phyloP scores from a whole-genome alignment of 2,329 filamentous ascomycete genomes.

The Endothia cerciana region DNA sequence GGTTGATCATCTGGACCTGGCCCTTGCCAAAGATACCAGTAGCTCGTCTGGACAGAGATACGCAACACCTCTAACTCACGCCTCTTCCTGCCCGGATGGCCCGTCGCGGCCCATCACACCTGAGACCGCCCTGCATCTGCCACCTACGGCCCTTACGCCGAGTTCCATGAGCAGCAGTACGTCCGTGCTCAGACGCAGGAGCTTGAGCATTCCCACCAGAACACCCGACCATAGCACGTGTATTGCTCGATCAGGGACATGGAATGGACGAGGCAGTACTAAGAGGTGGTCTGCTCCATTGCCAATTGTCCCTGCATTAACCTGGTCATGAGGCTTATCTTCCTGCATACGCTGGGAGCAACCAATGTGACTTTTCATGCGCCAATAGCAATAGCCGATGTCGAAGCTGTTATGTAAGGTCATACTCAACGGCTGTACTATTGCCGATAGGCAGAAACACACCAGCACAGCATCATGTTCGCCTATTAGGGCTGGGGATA shows the following conservation, averaged over 20 bases:
- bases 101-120: constrained; percentile 18
- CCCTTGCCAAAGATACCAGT: constrained; percentile 13
- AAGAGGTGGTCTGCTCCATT: constrained; percentile 5
- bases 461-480: constrained; percentile 5
- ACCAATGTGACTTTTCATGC: background rate
- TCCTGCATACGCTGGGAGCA: background rate
- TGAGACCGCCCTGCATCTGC: background rate
- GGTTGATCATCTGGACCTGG: constrained; percentile 1
- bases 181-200: constrained; percentile 16
- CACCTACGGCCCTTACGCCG: background rate
- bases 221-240: background rate
- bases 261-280: constrained; percentile 3
- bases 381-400: background rate
- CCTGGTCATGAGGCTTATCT: background rate
- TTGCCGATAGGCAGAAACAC: background rate
- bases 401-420: background rate
- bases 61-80: constrained; percentile 22
- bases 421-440: background rate
- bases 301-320: background rate
- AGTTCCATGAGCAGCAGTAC: background rate
- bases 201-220: background rate
- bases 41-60: constrained; percentile 24
- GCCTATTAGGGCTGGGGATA: constrained; percentile 3
- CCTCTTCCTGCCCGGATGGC: constrained; percentile 7
- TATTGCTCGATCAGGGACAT: background rate